Evolutionary conservation across 2,329 filamentous ascomycete species (phyloP), one percentile per base, ranked within the genome.

Genomic region (Claviceps fusiformis): DNA sequence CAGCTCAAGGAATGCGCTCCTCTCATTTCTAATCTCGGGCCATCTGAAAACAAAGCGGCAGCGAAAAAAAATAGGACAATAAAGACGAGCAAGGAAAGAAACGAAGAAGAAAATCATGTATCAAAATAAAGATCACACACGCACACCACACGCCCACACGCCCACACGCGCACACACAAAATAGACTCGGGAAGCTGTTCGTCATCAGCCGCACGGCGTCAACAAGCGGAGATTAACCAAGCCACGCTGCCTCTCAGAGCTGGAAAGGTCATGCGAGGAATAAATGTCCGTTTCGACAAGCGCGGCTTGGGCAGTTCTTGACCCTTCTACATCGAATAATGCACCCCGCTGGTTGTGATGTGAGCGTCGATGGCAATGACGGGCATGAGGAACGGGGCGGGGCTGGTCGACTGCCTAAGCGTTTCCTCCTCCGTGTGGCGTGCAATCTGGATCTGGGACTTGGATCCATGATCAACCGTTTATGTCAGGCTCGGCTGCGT

Each of bases 401-500:
- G 45, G 31, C 37, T 17, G 33, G 17, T 44, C 41, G 54, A 33
- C 46, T 33, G 35, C n/a, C 50, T 45, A 50, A 15, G 24, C 37
- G 8, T 49, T 46, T 47, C 47, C 45, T 52, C 54, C 49, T 41
- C 44, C 49, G 52, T 35, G 35, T 45, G 44, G n/a, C 46, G 24
- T 35, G 46, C 54, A 45, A 35, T 46, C 45, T 19, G 17, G 45
- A 35, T 46, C 45, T 35, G 17, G 47, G 47, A 15, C 31, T 49
- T 19, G 29, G 15, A 49, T 24, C 31, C 15, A n/a, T 6, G 49
- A 51, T 35, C 24, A 45, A 43, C 55, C 53, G 37, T 57, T 53
- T 52, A 47, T 52, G 55, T 52, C 48, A 39, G 37, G 37, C 50
- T 57, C 55, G 55, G 55, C 49, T 54, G 52, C 55, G 44, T 50